These are phyloP conservation scores for Pichia paraexigua DNA, from an alignment of 805 yeast species.

Conservation along the genomic window DNA sequence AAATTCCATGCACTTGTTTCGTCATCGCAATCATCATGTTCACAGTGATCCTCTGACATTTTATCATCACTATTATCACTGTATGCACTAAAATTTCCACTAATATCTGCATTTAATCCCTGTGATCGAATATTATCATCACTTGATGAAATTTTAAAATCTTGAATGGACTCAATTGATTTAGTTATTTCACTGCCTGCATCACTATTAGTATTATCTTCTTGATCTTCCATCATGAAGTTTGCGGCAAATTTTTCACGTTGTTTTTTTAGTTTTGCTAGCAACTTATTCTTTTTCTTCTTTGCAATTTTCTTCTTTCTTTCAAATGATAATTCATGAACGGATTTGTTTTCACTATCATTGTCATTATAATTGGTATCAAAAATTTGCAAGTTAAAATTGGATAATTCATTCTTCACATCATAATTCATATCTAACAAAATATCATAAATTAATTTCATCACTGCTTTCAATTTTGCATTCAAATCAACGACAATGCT, in stretches of 20 bases:
- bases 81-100: background rate
- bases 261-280: conserved; percentile 74
- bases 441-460: conserved; percentile 1
- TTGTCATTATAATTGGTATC: background rate
- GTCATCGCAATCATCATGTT: conserved; percentile 7
- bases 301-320: conserved; percentile 62
- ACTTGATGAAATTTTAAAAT: background rate
- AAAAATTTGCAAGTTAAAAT: conserved; percentile 11
- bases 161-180: conserved; percentile 17
- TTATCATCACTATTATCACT: conserved; percentile 23
- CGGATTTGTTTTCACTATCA: conserved; percentile 7
- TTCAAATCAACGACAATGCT: conserved; percentile 2
- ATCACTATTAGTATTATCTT: conserved; percentile 4
- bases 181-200: conserved; percentile 22
- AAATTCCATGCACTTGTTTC: conserved; percentile 45
- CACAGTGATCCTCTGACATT: conserved; percentile 35
- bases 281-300: conserved; percentile 57
- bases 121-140: background rate
- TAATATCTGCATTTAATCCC: background rate
- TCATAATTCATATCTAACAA: background rate
- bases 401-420: conserved; percentile 1
- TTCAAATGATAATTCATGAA: conserved; percentile 36
- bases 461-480: conserved; percentile 3
- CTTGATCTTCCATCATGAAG: conserved; percentile 32
- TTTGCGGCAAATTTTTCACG: conserved; percentile 67